Percentiles rank a stretch among this genome's conserved stretches.
phyloP scores from a whole-genome alignment of 2,329 filamentous ascomycete species.

The Claviceps cyperi region DNA sequence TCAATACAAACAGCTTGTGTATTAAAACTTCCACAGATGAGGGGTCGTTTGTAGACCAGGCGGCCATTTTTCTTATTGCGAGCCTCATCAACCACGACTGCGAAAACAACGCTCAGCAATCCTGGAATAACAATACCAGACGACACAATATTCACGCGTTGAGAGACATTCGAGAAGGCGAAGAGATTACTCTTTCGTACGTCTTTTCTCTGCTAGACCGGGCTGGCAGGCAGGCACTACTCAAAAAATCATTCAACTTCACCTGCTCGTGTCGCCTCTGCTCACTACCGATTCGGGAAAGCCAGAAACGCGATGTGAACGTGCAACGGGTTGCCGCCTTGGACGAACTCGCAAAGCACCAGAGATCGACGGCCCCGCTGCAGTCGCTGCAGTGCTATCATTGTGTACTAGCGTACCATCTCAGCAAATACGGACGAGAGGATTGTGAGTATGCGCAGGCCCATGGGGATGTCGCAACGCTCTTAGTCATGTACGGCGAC shows the following conservation, averaged over 20 bases:
- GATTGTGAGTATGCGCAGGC: too few species aligned
- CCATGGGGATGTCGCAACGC: too few species aligned
- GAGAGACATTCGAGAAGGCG: neutral
- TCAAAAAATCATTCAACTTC: neutral
- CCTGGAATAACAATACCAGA: neutral
- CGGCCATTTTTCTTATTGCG: neutral
- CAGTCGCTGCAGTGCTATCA: neutral
- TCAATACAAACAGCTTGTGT: neutral
- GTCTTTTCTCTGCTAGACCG: neutral
- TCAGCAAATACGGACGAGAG: neutral
- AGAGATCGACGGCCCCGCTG: too few species aligned
- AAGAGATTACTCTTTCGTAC: constrained; percentile 1
- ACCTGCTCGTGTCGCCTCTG: neutral
- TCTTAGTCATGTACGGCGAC: neutral
- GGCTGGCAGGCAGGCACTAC: neutral
- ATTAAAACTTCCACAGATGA: too few species aligned
- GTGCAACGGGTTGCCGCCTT: neutral
- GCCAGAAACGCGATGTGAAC: neutral
- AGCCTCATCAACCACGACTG: neutral
- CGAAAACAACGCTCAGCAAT: neutral
- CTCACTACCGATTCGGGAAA: neutral
- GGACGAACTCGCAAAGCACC: neutral
- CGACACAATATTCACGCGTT: neutral
- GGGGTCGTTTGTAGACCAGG: too few species aligned
- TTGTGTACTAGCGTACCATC: neutral